Evolutionary conservation across 148 eudicot genomes (phyloP), one percentile per base, ranked within the genome.

Genomic region (Amaranthus hypochondriacus): DNA sequence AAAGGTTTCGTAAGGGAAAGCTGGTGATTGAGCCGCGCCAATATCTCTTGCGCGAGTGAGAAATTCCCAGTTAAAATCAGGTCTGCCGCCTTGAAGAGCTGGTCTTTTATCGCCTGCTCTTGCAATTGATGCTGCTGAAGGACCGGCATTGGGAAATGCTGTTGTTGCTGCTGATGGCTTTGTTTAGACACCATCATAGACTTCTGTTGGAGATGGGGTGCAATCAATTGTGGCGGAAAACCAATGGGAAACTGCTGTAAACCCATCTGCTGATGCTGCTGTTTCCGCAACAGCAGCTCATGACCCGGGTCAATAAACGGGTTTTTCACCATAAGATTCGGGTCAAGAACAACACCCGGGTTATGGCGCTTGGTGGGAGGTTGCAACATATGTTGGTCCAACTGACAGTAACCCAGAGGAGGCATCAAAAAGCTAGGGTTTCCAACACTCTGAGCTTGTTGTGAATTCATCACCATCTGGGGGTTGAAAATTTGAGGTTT

Each of bases 1-100:
- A 89, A 86, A 71, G 98, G 98, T 86, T 89, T 94, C 66, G 89
- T 87, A n/a, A 90, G 84, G 62, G 92, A 86, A 83, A 87, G 90
- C 88, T 86, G 97, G 86, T 95, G 99, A 95, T 95, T 95, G 99
- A 95, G 99, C 99, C 99, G 99, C 99, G 99, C 99, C 99, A 95
- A 95, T 95, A 95, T 95, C 99, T 86, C 96, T 84, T 95, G 99
- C 94, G 94, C 93, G 90, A 86, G 97, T 81, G 80, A 78, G 28
- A 83, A 82, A 70, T 90, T 92, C 79, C 97, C 97, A 8, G 89
- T 76, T 73, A 86, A 88, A 67, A 90, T 84, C 77, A 86, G 79
- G 76, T 95, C 97, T 9, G 96, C 93, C 48, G 91, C 96, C 84
- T 95, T 89, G 62, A 21, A 85, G 44, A 95, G 88, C 88, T 87